Conservation (phyloP, 169 alveolate genomes). For the Ichthyophthirius multifiliis region DNA sequence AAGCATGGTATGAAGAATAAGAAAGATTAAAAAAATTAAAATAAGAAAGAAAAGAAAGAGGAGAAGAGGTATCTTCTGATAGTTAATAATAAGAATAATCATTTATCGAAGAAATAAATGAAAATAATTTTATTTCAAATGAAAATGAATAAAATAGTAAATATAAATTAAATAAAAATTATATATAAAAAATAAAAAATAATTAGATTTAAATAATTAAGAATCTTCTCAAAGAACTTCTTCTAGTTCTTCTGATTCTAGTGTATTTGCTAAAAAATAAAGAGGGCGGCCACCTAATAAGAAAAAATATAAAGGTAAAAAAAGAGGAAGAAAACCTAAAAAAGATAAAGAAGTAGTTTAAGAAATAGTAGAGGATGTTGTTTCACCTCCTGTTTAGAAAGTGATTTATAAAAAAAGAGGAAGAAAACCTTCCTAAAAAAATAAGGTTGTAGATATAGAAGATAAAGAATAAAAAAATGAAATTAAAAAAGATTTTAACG, state of each 20-base stretch:
- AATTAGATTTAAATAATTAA: too few species aligned
- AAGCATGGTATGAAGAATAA: not conserved
- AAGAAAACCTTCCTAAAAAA: not conserved
- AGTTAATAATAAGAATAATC: too few species aligned
- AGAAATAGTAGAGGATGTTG: too few species aligned
- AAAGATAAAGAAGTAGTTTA: too few species aligned
- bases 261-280: not conserved
- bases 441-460: not conserved
- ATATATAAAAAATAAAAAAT: too few species aligned
- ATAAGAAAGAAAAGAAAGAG: constrained; percentile 9
- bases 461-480: too few species aligned
- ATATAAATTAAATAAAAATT: not conserved
- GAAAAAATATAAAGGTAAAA: constrained; percentile 6
- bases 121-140: not conserved
- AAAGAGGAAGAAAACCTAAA: constrained; percentile 2
- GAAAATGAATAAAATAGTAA: not conserved
- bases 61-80: not conserved
- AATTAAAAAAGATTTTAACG: too few species aligned
- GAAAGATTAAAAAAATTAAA: not conserved
- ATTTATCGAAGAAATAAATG: constrained; percentile 5
- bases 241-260: too few species aligned
- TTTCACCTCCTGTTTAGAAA: not conserved
- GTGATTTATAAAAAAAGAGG: not conserved
- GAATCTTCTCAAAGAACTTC: too few species aligned
- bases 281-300: constrained; percentile 5